Evolutionary conservation across 805 yeast species (phyloP).

Genomic region (Candida ulmi): DNA sequence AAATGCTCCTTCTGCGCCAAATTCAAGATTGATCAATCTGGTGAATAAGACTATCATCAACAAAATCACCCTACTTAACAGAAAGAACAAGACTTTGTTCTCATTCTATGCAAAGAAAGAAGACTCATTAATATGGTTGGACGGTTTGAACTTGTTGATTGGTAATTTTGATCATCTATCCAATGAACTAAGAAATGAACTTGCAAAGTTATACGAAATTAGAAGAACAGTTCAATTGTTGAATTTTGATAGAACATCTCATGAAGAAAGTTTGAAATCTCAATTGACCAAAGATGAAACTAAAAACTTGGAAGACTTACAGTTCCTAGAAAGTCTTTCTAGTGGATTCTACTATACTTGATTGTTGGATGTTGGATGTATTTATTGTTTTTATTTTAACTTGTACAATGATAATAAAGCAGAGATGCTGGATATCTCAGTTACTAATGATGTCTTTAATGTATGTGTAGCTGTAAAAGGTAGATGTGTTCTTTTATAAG

Average conservation of each 20-base stretch:
- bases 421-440: no score
- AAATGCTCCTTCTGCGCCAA: slow-evolving; percentile 28
- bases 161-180: slow-evolving; percentile 33
- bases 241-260: slow-evolving; percentile 12
- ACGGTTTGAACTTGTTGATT: slow-evolving; percentile 58
- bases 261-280: slow-evolving; percentile 10
- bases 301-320: slow-evolving; percentile 9
- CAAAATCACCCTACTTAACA: slow-evolving; percentile 45
- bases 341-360: slow-evolving; percentile 18
- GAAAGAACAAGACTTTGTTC: slow-evolving; percentile 37
- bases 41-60: slow-evolving; percentile 53
- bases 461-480: no score
- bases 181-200: slow-evolving; percentile 37
- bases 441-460: no score
- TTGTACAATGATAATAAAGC: no score
- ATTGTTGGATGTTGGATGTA: neutral
- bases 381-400: no score
- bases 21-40: slow-evolving; percentile 45
- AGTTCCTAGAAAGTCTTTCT: slow-evolving; percentile 13
- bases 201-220: slow-evolving; percentile 37
- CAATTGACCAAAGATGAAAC: neutral
- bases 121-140: slow-evolving; percentile 68
- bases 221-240: slow-evolving; percentile 46
- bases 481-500: no score
- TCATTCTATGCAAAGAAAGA: slow-evolving; percentile 68